Evolutionary conservation across 2,329 filamentous ascomycete genomes (phyloP), one percentile per base, ranked within the genome.

Genomic region (Diaporthe caulivora): DNA sequence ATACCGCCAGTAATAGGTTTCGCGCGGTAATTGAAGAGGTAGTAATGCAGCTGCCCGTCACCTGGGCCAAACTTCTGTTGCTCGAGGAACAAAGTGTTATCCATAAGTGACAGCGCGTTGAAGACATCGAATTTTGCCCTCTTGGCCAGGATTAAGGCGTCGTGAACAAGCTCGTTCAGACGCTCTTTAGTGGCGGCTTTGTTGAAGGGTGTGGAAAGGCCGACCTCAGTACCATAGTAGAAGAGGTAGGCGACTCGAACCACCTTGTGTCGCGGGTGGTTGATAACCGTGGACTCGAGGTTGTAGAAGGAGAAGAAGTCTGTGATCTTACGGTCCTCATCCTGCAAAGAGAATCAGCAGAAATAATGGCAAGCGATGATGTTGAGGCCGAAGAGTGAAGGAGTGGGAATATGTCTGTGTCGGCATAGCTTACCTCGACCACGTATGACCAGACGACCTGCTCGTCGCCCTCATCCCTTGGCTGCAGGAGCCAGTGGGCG

Each of bases 251-350:
- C 97, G 4, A 96, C 97, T 77, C 92, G 93, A 79, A 99, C 92
- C 72, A 91, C 90, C 74, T 91, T 89, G 84, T 97, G 93, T 81
- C 94, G 94, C 58, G 90, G 86, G 80, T 95, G 91, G 77, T 93
- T 92, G 79, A 99, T 97, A 73, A 98, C 93, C 1, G 95, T 97
- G 21, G 95, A 98, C 82, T 98, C 95, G 44, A 99, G 92, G 80
- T 92, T 92, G 87, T 98, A 99, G 86, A 98, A 99, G 49, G 95
- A 98, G 85, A 98, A 93, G 85, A 98, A 98, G 84, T 99, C 97
- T 49, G 95, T 98, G 80, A 99, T 94, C 78, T 95, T 95, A 75
- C 93, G 90, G 67, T 92, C 91, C 60, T 90, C 83, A 74, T 88
- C 84, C 87, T 88, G 75, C n/a, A 34, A 31, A 49, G 70, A 44